Percentiles rank a stretch among this genome's conserved stretches.
Evolutionary conservation across 2,329 filamentous ascomycete genomes (phyloP).

Genomic region (Aureobasidium sp.): DNA sequence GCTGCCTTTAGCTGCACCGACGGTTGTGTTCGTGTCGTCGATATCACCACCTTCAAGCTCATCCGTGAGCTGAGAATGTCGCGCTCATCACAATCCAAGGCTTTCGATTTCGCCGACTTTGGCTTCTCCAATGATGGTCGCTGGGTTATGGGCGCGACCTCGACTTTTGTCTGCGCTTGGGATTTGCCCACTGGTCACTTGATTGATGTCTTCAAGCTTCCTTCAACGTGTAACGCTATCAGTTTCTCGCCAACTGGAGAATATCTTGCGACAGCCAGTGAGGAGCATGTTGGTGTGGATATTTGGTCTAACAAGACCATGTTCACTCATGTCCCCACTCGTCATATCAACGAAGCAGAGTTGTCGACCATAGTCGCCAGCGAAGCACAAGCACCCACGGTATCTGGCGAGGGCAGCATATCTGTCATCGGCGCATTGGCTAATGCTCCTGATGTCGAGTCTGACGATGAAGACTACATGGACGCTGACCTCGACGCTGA

Average conservation of each 20-base stretch:
- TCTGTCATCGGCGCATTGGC: constrained; percentile 81
- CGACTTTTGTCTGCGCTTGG: constrained; percentile 87
- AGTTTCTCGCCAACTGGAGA: constrained; percentile 93
- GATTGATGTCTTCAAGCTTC: constrained; percentile 89
- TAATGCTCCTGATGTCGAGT: constrained; percentile 54
- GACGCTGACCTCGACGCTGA: constrained; percentile 45
- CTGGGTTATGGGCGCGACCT: constrained; percentile 91
- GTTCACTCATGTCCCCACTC: constrained; percentile 88
- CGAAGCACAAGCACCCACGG: constrained; percentile 56
- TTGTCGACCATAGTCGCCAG: constrained; percentile 66
- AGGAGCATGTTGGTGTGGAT: constrained; percentile 86
- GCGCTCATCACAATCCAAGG: constrained; percentile 28
- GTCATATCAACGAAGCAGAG: constrained; percentile 83
- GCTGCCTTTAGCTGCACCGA: constrained; percentile 93
- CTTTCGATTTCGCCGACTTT: constrained; percentile 38
- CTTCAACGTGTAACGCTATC: constrained; percentile 82
- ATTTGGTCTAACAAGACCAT: constrained; percentile 96
- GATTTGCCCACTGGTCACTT: constrained; percentile 96
- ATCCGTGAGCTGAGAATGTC: constrained; percentile 95
- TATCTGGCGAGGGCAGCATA: constrained; percentile 83
- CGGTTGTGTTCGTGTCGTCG: constrained; percentile 86
- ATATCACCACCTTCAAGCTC: constrained; percentile 89
- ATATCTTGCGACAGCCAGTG: constrained; percentile 90
- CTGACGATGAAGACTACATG: constrained; percentile 59
- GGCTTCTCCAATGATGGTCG: constrained; percentile 90